Conservation (phyloP, 2,329 filamentous ascomycete species). For the Epichloe baconii region DNA sequence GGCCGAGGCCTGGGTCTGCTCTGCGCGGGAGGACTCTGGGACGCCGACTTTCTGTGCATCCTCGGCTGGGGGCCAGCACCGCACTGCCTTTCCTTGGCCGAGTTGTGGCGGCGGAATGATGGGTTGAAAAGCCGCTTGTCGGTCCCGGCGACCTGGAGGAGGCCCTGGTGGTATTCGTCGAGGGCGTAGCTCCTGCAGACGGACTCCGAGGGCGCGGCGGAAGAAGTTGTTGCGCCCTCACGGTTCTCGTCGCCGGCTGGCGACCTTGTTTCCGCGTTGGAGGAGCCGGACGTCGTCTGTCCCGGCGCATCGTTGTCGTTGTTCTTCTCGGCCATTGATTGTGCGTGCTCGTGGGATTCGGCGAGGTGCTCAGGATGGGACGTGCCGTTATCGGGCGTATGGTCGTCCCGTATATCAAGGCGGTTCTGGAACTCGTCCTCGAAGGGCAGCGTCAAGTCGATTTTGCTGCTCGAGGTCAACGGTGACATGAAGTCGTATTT, state of each 20-base stretch:
- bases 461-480: not conserved
- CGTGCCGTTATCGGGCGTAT: not conserved
- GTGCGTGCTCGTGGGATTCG: not conserved
- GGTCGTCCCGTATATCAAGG: not conserved
- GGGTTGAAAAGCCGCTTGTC: not conserved
- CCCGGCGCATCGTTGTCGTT: not conserved
- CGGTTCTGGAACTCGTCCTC: constrained; percentile 2
- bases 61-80: not conserved
- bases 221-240: not conserved
- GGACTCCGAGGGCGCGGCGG: not conserved
- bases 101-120: not conserved
- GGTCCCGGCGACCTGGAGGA: not conserved
- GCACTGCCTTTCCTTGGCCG: not conserved
- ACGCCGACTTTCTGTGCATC: not conserved
- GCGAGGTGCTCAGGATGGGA: no score
- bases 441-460: constrained; percentile 2
- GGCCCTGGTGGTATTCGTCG: constrained; percentile 3
- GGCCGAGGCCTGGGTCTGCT: not conserved
- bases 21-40: not conserved
- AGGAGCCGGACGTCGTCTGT: not conserved
- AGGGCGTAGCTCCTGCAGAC: not conserved
- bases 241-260: not conserved
- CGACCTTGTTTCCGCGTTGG: not conserved
- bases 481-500: constrained; percentile 1
- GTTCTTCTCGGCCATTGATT: not conserved